Conservation (phyloP, 2,329 filamentous ascomycete genomes). For the Sclerotinia trifoliorum region DNA sequence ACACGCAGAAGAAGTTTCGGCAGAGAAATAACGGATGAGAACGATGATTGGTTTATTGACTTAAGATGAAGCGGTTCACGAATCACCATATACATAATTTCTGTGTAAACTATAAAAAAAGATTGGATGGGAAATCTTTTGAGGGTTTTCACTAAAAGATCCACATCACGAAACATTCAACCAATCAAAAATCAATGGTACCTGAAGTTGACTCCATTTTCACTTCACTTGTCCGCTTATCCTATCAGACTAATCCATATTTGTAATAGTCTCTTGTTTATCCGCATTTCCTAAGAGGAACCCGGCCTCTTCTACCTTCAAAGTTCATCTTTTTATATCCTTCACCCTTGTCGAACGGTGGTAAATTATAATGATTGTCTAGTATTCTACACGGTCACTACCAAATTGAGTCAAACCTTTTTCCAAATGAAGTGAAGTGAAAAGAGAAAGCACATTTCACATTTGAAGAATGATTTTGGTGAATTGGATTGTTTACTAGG, state of each 20-base stretch:
- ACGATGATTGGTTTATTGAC: neutral
- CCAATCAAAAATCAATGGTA: neutral
- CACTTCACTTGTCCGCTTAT: neutral
- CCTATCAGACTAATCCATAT: neutral
- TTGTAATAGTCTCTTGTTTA: neutral
- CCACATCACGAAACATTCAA: neutral
- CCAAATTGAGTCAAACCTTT: slow-evolving; percentile 7
- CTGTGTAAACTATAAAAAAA: neutral
- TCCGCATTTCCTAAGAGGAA: neutral
- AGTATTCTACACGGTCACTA: neutral
- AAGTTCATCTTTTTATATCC: neutral
- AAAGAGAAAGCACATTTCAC: slow-evolving; percentile 1
- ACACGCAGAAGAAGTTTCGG: neutral
- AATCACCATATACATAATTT: neutral
- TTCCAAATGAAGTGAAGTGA: neutral
- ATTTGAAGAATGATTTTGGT: neutral
- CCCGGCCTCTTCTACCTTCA: neutral
- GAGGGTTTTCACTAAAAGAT: neutral
- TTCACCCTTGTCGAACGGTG: neutral
- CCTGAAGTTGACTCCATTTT: neutral
- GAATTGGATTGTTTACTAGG: neutral
- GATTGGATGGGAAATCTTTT: neutral
- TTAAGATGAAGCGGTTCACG: neutral
- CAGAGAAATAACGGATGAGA: neutral
- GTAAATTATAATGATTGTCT: neutral